Evolutionary conservation across 306 rosid species (phyloP).

Genomic region (Senna tora): DNA sequence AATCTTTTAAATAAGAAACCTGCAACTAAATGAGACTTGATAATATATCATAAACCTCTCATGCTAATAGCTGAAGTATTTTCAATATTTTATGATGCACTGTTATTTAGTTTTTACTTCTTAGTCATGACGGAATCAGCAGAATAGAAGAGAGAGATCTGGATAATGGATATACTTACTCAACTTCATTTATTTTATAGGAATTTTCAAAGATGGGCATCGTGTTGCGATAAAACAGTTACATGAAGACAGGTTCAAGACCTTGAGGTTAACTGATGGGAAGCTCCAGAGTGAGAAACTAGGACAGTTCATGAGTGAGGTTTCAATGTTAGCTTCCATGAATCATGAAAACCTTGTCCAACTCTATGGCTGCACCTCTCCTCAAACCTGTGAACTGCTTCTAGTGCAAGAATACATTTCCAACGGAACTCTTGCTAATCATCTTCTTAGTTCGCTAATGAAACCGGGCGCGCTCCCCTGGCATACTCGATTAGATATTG

Average conservation of each 20-base stretch:
- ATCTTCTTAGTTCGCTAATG: conserved; percentile 46
- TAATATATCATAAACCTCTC: not conserved
- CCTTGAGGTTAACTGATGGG: conserved; percentile 35
- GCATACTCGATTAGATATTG: conserved; percentile 57
- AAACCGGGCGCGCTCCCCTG: conserved; percentile 51
- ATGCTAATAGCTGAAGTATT: not conserved
- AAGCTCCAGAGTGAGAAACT: conserved; percentile 26
- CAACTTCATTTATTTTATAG: conserved; percentile 10
- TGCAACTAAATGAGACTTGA: not conserved
- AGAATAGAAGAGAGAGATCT: not conserved
- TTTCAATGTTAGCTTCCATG: conserved; percentile 48
- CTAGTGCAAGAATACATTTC: conserved; percentile 71
- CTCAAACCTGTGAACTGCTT: conserved; percentile 55
- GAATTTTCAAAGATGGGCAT: conserved; percentile 39
- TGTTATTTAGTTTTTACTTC: not conserved
- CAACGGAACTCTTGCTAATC: conserved; percentile 63
- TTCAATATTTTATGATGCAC: not conserved
- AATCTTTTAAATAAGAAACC: not conserved
- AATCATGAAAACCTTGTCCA: conserved; percentile 68
- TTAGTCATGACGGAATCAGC: conserved; percentile 3
- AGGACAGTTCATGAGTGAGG: conserved; percentile 57
- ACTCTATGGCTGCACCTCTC: conserved; percentile 74
- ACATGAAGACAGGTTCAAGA: conserved; percentile 36
- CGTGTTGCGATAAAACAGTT: conserved; percentile 42
- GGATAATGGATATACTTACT: conserved; percentile 6